Evolutionary conservation across 495 filamentous ascomycete genomes (phyloP), one percentile per base, ranked within the genome.

Genomic region (Penicillium cosmopolitanum): DNA sequence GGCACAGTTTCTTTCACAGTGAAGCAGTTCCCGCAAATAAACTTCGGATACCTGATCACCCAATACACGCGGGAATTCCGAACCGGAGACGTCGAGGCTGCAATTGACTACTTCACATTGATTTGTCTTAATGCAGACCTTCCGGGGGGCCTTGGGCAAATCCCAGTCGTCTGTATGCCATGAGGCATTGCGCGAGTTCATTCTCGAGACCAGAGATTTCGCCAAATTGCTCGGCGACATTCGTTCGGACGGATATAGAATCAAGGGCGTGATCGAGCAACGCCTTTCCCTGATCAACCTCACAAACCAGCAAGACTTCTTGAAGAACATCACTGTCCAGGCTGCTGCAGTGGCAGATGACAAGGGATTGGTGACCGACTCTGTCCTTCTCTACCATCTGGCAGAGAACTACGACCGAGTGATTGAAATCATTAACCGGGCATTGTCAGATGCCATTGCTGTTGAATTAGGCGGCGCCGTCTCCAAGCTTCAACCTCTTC

Each of bases 61-160:
- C 91, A 93, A 68, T 99, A 99, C 77, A 99, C 96, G 8, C 85
- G 88, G 34, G 92, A 96, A 73, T 98, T 98, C 84, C 89, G 96
- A 36, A 89, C 91, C 11, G 91, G 91, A 35, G 87, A 92, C 66
- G 88, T 91, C 7, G 89, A 87, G 55, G 88, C 91, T 46, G 94
- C 95, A 12, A 88, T 94, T 48, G 96, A 99, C 72, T 99, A 99
- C 66, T 88, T 99, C 51, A 84, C 86, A 19, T 80, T 98, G 50
- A 93, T 98, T 56, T 97, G 92, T 71, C 86, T 99, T 51, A 97
- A 98, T 66, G 84, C 88, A 35, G 96, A 97, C 73, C 81, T 97
- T 33, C 82, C 83, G 18, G 85, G 85, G 89, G 28, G 79, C 87
- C 34, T 73, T 84, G 3, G 94, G 93, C 59, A 87, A 85, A 57